phyloP scores from a whole-genome alignment of 108 stramenopile species.

The Skeletonema costatum region DNA sequence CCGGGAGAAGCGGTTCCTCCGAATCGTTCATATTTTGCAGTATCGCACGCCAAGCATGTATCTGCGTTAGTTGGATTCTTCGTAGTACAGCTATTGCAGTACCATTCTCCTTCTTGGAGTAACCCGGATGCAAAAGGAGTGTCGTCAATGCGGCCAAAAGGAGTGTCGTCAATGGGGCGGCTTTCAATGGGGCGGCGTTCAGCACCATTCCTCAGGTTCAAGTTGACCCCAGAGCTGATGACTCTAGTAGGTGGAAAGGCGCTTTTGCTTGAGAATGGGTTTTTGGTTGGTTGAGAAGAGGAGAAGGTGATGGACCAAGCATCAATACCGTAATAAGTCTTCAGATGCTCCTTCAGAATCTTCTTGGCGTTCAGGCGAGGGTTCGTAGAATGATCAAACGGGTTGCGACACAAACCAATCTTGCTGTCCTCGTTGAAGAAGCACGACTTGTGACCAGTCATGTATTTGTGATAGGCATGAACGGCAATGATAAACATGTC shows the following conservation, averaged over 20 bases:
- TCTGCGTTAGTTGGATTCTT: background rate
- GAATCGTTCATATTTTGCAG: background rate
- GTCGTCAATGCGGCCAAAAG: too few relatives aligned
- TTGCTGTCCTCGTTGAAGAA: background rate
- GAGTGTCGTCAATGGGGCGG: too few relatives aligned
- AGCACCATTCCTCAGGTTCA: background rate
- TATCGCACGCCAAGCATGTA: background rate
- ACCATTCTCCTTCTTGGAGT: background rate
- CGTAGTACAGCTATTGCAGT: background rate
- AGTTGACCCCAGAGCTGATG: background rate
- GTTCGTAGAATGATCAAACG: background rate
- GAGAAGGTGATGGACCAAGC: background rate
- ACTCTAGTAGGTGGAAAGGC: too few relatives aligned
- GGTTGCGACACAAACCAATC: conserved; percentile 2
- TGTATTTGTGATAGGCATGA: conserved; percentile 13
- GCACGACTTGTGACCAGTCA: background rate
- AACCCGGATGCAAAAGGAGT: background rate
- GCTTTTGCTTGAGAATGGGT: background rate
- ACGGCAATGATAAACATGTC: conserved; percentile 11
- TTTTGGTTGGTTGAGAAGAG: background rate
- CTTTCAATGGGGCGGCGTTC: background rate
- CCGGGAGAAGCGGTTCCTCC: background rate
- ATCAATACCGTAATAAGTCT: conserved; percentile 1
- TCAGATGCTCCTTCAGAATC: background rate
- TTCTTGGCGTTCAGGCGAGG: background rate